A percentile compares a stretch with the other conserved stretches of the same genome.
Evolutionary conservation across 2,329 filamentous ascomycete species (phyloP).

Genomic region (Blastomyces gilchristii): DNA sequence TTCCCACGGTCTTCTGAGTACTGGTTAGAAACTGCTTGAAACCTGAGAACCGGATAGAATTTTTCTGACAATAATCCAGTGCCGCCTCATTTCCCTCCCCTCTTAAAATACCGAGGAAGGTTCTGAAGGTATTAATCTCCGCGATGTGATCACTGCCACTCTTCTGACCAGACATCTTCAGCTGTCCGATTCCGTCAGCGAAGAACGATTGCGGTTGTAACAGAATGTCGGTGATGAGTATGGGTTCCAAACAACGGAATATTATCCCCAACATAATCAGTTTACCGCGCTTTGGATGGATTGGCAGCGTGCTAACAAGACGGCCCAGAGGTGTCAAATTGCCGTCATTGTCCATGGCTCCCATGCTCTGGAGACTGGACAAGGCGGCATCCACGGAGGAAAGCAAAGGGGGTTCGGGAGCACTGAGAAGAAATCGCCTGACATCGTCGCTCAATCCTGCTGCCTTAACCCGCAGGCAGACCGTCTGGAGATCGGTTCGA

Average conservation of each 20-base stretch:
- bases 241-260: slow-evolving; percentile 43
- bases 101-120: slow-evolving; percentile 22
- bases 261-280: slow-evolving; percentile 43
- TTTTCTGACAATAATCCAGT: neutral
- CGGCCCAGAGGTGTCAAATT: slow-evolving; percentile 34
- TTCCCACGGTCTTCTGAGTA: slow-evolving; percentile 30
- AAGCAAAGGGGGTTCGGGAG: slow-evolving; percentile 36
- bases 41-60: neutral
- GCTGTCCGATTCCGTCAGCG: slow-evolving; percentile 18
- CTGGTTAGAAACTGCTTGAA: slow-evolving; percentile 4
- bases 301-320: slow-evolving; percentile 34
- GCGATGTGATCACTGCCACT: slow-evolving; percentile 38
- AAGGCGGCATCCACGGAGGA: slow-evolving; percentile 32
- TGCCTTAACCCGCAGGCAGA: slow-evolving; percentile 36
- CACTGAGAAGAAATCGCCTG: slow-evolving; percentile 33
- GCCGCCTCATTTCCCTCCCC: neutral
- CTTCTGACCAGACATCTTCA: neutral
- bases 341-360: slow-evolving; percentile 36
- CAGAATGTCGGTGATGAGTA: slow-evolving; percentile 32
- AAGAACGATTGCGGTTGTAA: slow-evolving; percentile 25
- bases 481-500: slow-evolving; percentile 36
- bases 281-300: slow-evolving; percentile 40
- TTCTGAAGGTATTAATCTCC: slow-evolving; percentile 35
- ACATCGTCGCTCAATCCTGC: slow-evolving; percentile 32
- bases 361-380: slow-evolving; percentile 30